Conservation (phyloP, 495 filamentous ascomycete species). For the Echria macrotheca region DNA sequence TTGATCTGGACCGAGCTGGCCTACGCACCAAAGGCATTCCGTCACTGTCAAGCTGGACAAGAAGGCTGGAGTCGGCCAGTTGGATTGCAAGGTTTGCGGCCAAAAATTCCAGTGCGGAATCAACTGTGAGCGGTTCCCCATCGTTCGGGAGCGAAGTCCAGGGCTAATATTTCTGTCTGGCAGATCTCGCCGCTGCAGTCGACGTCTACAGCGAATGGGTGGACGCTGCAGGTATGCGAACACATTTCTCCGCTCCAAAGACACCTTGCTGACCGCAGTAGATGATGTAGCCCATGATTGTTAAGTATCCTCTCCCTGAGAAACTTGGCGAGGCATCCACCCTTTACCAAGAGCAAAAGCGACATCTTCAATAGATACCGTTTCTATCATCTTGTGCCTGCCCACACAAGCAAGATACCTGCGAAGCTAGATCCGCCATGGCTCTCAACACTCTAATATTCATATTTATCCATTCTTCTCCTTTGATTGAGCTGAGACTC, state of each 20-base stretch:
- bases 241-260: too few relatives aligned
- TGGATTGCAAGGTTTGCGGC: slow-evolving; percentile 88
- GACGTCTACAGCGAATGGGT: slow-evolving; percentile 99
- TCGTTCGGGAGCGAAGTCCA: not conserved
- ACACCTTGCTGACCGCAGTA: slow-evolving; percentile 6
- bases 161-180: not conserved
- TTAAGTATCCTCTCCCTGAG: too few relatives aligned
- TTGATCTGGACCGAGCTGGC: too few relatives aligned
- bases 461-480: too few relatives aligned
- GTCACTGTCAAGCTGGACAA: slow-evolving; percentile 87
- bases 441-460: too few relatives aligned
- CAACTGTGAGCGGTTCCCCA: slow-evolving; percentile 61
- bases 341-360: too few relatives aligned
- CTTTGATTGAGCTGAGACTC: too few relatives aligned
- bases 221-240: slow-evolving; percentile 81
- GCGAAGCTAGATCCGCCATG: too few relatives aligned
- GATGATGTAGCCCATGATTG: slow-evolving; percentile 40
- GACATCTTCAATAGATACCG: too few relatives aligned
- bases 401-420: too few relatives aligned
- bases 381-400: too few relatives aligned
- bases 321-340: too few relatives aligned
- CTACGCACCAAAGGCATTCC: slow-evolving; percentile 89
- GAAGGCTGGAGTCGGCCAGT: slow-evolving; percentile 74
- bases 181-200: slow-evolving; percentile 81
- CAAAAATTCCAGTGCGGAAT: slow-evolving; percentile 88